Percentiles rank a stretch among this genome's conserved stretches.
Conservation (phyloP, 495 filamentous ascomycete genomes). For the Trichoderma erinaceum region DNA sequence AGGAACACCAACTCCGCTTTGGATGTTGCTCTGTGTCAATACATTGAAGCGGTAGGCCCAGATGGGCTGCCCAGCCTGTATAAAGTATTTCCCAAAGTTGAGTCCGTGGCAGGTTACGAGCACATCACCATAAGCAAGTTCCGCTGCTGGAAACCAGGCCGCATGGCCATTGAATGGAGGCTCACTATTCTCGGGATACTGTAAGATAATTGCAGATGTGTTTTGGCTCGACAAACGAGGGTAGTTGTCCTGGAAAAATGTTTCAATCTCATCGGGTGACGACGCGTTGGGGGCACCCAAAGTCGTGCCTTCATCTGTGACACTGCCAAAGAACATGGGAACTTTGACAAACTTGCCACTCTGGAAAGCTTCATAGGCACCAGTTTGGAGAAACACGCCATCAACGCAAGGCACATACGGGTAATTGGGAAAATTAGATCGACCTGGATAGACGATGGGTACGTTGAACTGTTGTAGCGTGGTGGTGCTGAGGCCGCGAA, state of each 20-base stretch:
- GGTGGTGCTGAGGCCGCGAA: constrained; percentile 42
- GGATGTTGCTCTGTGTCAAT: constrained; percentile 22
- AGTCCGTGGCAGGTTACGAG: constrained; percentile 56
- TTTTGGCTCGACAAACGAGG: constrained; percentile 42
- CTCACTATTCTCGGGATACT: constrained; percentile 28
- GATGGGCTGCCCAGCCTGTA: constrained; percentile 17
- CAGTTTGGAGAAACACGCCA: constrained; percentile 50
- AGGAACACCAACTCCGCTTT: constrained; percentile 27
- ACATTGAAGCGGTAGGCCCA: constrained; percentile 31
- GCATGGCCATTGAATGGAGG: constrained; percentile 24
- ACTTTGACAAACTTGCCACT: constrained; percentile 59
- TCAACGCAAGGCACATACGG: constrained; percentile 57
- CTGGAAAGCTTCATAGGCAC: constrained; percentile 53
- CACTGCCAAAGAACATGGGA: constrained; percentile 64
- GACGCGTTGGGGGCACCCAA: constrained; percentile 40
- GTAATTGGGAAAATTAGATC: constrained; percentile 41
- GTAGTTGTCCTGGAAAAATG: constrained; percentile 44
- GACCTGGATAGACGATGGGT: constrained; percentile 39
- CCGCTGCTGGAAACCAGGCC: constrained; percentile 37
- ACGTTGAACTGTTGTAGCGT: constrained; percentile 50
- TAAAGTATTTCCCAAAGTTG: constrained; percentile 14
- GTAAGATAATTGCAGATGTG: constrained; percentile 32
- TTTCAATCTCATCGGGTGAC: constrained; percentile 38
- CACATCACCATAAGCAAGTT: constrained; percentile 53
- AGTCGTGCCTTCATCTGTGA: constrained; percentile 57